Percentiles rank a stretch among this genome's conserved stretches.
These are phyloP conservation scores for Cephalotrichum gorgonifer DNA, from an alignment of 2,329 filamentous ascomycete genomes.

Conservation along the genomic window DNA sequence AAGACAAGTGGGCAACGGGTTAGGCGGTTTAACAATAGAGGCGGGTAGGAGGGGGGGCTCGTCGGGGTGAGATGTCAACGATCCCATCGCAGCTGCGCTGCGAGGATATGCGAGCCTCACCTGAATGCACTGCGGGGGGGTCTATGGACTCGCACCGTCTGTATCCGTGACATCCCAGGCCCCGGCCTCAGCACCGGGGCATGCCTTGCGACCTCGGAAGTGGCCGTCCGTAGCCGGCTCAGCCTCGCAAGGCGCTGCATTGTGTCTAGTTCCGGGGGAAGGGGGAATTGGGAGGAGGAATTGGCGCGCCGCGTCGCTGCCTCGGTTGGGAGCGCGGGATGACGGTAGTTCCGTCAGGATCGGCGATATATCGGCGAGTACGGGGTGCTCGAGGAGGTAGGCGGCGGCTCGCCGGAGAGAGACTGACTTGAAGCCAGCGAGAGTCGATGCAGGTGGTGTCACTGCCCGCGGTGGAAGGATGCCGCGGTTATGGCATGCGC, in stretches of 20 bases:
- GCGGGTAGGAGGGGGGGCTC: neutral
- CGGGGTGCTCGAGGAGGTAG: no score
- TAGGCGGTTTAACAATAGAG: neutral
- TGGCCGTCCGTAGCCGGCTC: conserved; percentile 1
- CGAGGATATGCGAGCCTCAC: conserved; percentile 16
- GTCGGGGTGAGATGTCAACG: neutral
- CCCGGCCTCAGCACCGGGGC: neutral
- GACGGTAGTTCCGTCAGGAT: no score
- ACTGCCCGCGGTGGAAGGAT: no score
- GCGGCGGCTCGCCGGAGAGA: no score
- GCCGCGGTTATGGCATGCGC: no score
- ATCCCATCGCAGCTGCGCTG: neutral
- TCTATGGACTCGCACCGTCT: neutral
- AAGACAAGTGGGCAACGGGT: neutral
- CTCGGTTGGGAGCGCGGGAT: no score
- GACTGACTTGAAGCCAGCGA: no score
- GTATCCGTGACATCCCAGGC: neutral
- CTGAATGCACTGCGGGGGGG: conserved; percentile 8
- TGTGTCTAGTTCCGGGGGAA: neutral
- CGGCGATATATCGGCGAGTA: no score
- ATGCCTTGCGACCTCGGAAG: neutral
- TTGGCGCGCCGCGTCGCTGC: conserved; percentile 3
- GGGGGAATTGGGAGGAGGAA: neutral
- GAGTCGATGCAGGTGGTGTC: no score
- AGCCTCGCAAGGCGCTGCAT: conserved; percentile 5